These are phyloP conservation scores for Fistulinella prunicolor DNA, from an alignment of 768 basidiomycete species.

Conservation along the genomic window DNA sequence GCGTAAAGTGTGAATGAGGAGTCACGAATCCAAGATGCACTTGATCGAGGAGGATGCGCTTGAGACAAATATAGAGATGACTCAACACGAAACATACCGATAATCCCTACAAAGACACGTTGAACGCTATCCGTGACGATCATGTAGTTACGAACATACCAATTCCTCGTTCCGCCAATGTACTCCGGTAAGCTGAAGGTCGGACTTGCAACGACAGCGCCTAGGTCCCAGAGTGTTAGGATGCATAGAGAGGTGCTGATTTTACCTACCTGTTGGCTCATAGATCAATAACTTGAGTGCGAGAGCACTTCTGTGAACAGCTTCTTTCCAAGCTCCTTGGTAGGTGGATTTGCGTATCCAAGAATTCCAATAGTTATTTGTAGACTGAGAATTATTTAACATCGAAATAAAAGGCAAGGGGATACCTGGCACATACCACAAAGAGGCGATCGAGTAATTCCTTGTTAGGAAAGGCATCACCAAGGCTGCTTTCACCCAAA, in stretches of 20 bases:
- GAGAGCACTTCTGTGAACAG: slow-evolving; percentile 89
- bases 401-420: background rate
- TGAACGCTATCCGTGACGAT: background rate
- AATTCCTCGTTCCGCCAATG: slow-evolving; percentile 87
- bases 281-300: slow-evolving; percentile 91
- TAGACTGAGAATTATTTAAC: slow-evolving; percentile 43
- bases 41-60: slow-evolving; percentile 27
- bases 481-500: background rate
- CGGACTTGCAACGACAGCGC: slow-evolving; percentile 92
- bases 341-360: slow-evolving; percentile 93
- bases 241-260: background rate
- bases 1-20: slow-evolving; percentile 96
- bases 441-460: slow-evolving; percentile 57
- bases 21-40: slow-evolving; percentile 92
- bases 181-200: slow-evolving; percentile 94
- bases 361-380: slow-evolving; percentile 78
- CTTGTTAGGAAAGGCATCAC: slow-evolving; percentile 28
- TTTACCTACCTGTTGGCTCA: slow-evolving; percentile 72
- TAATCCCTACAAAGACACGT: slow-evolving; percentile 50
- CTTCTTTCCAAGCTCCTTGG: slow-evolving; percentile 92
- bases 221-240: slow-evolving; percentile 31
- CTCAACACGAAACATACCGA: slow-evolving; percentile 36
- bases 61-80: background rate
- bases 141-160: slow-evolving; percentile 43
- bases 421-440: slow-evolving; percentile 36